Conservation (phyloP, 345 rosid species). For the Angophora floribunda region DNA sequence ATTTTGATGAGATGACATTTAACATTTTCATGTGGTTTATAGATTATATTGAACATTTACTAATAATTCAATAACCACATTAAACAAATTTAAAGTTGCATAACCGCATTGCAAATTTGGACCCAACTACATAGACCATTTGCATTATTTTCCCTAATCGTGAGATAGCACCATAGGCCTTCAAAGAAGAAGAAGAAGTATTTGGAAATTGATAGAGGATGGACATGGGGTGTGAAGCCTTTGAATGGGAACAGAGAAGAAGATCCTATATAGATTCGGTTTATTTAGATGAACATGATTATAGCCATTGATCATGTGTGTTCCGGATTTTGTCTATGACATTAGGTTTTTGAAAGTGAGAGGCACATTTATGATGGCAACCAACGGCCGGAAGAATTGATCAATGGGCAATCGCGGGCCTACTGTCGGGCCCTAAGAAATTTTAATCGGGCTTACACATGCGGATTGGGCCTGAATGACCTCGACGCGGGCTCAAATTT, state of each 20-base stretch:
- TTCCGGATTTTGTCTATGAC: not conserved
- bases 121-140: too few relatives aligned
- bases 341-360: not conserved
- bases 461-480: not conserved
- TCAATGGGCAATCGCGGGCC: not conserved
- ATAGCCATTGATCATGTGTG: not conserved
- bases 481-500: not conserved
- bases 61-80: not conserved
- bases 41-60: not conserved
- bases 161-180: too few relatives aligned
- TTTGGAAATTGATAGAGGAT: not conserved
- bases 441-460: not conserved
- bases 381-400: not conserved
- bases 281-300: not conserved
- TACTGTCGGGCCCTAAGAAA: not conserved
- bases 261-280: not conserved
- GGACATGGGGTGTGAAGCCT: not conserved
- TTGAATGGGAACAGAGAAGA: not conserved
- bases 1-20: rapidly evolving
- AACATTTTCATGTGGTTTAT: not conserved
- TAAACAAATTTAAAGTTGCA: rapidly evolving
- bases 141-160: too few relatives aligned
- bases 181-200: not conserved
- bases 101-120: not conserved
- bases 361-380: not conserved